Evolutionary conservation across 148 eudicot species (phyloP), one percentile per base, ranked within the genome.

Genomic region (Rhododendron ovatum): DNA sequence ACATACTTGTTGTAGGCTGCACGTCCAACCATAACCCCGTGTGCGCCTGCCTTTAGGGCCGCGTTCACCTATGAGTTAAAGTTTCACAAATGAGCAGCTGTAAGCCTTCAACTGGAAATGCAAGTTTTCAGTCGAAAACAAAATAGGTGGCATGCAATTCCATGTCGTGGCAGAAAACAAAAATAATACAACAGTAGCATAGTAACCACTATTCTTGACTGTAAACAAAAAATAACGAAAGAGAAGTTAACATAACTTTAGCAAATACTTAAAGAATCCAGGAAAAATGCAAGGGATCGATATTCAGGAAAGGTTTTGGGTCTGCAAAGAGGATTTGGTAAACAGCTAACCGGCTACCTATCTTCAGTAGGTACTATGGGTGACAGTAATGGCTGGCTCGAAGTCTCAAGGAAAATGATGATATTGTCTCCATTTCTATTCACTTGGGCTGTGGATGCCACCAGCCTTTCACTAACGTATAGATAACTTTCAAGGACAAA

Each of bases 1-100:
- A 84, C 95, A 88, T 91, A 96, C 98, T 91, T 92, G 84, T 90
- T 82, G 87, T 90, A 96, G 47, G 98, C 98, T 78, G 98, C 96
- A 90, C 98, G 98, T 24, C 98, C 98, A 89, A 95, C 93, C 98
- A 96, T 96, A 61, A 96, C 98, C 47, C 96, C 99, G 84, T 96
- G 94, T 88, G 99, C 99, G 67, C 99, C 99, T 92, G 90, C 95
- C 48, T 67, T 88, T 71, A 90, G 78, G n/a, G 99, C 99, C 30
- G 93, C 96, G 91, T 93, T 93, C 39, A 95, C 98, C 99, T 96
- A 86, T 63, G 65, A 85, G 79, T 80, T 87, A 84, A 43, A 85
- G 77, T 61, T 37, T 26, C 65, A 22, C 55, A 24, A 81, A 80
- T 39, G 5, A 67, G 82, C 35, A 74, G 4, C 61, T 22, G n/a